Conservation (phyloP, 768 basidiomycete species). For the Imleria badia region DNA sequence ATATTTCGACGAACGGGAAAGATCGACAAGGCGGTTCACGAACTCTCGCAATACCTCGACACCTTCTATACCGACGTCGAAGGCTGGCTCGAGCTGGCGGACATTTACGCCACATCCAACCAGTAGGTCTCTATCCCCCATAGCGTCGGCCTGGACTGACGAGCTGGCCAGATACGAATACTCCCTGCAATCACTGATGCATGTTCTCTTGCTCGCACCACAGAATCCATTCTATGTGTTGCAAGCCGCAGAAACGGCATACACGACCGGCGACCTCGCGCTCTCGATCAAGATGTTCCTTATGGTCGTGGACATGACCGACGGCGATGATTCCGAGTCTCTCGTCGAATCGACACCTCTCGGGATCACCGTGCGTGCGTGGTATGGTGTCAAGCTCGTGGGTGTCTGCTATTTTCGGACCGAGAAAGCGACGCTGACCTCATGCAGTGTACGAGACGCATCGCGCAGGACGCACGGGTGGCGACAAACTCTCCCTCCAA, state of each 20-base stretch:
- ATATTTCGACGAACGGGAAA: slow-evolving; percentile 64
- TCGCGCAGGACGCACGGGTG: slow-evolving; percentile 42
- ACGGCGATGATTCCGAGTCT: slow-evolving; percentile 49
- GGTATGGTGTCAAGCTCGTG: slow-evolving; percentile 84
- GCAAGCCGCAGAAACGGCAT: slow-evolving; percentile 87
- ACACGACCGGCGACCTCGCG: slow-evolving; percentile 71
- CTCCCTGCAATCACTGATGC: slow-evolving; percentile 74
- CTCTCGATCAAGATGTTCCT: slow-evolving; percentile 81
- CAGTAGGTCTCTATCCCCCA: slow-evolving; percentile 49
- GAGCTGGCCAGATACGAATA: slow-evolving; percentile 55
- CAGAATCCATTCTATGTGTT: slow-evolving; percentile 85
- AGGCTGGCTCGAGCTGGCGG: slow-evolving; percentile 84
- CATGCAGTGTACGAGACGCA: slow-evolving; percentile 57
- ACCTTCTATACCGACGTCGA: slow-evolving; percentile 88
- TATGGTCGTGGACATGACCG: slow-evolving; percentile 75
- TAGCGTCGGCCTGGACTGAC: not conserved
- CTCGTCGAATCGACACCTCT: slow-evolving; percentile 50
- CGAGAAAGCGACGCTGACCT: slow-evolving; percentile 1
- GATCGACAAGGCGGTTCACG: slow-evolving; percentile 64
- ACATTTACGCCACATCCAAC: slow-evolving; percentile 71
- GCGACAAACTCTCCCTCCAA: slow-evolving; percentile 52
- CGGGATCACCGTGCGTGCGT: slow-evolving; percentile 65
- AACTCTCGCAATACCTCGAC: slow-evolving; percentile 74
- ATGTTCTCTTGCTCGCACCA: slow-evolving; percentile 78
- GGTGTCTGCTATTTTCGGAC: slow-evolving; percentile 23